phyloP scores from a whole-genome alignment of 2,329 filamentous ascomycete genomes.

The Thielaviopsis punctulata region DNA sequence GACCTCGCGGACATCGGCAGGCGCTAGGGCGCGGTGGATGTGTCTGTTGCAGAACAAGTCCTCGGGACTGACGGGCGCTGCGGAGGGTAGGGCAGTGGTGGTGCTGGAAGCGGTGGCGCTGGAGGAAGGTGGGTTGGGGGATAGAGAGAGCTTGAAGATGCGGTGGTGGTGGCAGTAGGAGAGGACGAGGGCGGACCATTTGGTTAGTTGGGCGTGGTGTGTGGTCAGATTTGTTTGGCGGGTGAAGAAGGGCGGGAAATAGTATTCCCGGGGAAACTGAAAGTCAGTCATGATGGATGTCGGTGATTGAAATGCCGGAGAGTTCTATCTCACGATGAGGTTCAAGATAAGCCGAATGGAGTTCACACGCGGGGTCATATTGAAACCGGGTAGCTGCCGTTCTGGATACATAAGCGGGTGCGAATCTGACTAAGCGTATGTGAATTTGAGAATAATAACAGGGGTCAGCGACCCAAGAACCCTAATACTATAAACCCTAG shows the following conservation, averaged over 20 bases:
- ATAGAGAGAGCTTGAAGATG: constrained; percentile 57
- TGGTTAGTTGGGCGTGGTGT: constrained; percentile 56
- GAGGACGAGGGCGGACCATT: constrained; percentile 77
- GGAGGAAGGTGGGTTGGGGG: no score
- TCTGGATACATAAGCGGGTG: no score
- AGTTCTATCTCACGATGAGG: neutral
- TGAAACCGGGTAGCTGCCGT: no score
- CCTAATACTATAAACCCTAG: no score
- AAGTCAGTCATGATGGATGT: constrained; percentile 21
- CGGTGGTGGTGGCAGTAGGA: constrained; percentile 66
- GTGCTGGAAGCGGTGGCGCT: constrained; percentile 28
- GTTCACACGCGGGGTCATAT: no score
- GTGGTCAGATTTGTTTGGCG: constrained; percentile 59
- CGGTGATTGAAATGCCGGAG: neutral
- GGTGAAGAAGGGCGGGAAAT: constrained; percentile 75
- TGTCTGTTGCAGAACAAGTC: constrained; percentile 40
- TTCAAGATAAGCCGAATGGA: no score
- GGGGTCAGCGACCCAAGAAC: no score
- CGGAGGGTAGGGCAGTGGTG: neutral
- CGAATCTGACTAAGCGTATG: no score
- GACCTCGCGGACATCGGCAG: constrained; percentile 38
- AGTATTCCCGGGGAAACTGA: constrained; percentile 46
- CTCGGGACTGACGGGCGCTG: constrained; percentile 21
- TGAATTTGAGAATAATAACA: no score
- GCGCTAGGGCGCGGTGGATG: constrained; percentile 33